Base-by-base conservation (phyloP, 2,329 filamentous ascomycete genomes). In the Phoma sp. region DNA sequence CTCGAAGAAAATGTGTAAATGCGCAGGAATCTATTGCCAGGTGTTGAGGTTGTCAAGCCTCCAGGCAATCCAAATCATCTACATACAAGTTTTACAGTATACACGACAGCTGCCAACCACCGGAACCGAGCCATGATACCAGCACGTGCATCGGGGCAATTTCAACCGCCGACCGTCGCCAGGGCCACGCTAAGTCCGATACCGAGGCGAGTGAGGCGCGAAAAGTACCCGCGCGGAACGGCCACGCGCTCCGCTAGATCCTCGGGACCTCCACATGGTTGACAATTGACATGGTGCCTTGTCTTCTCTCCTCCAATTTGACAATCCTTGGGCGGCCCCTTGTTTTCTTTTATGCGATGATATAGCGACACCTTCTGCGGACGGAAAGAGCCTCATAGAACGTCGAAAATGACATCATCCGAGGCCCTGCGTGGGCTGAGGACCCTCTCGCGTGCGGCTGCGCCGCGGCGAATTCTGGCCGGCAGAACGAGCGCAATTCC, bases 401-500 rank as follows among this genome's bases (percentile, higher is more conserved):
- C 30, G 25, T 46, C 52, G 45, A 46, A 59, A 37, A 74, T 74
- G 71, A 72, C 69, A 70, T 72, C 71, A 73, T 64, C 60, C 58
- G 68, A 67, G 47, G 66, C 62, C 35, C 59, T 73, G 52, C 58
- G 58, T 55, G 67, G 60, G 51, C 56, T 72, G 38, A 62, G 62
- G 40, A 58, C 60, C 39, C 64, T 71, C 53, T 65, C 64, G 64
- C 67, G 68, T 55, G 57, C 52, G 24, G 62, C 55, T 61, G 52
- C 58, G 39, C 55, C 61, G 52, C 63, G 52, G 47, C 57, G 51
- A 11, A 39, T 49, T 22, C 41, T 48, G 44, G 30, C 41, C n/a
- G 37, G 30, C 9, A 39, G 40, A 8, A 36, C 45, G 40, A 30
- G 50, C 25, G 46, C 51, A 33, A 38, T 47, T 7, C 36, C 25